Conservation (phyloP, 495 filamentous ascomycete genomes). For the Hyaloscypha finlandica region DNA sequence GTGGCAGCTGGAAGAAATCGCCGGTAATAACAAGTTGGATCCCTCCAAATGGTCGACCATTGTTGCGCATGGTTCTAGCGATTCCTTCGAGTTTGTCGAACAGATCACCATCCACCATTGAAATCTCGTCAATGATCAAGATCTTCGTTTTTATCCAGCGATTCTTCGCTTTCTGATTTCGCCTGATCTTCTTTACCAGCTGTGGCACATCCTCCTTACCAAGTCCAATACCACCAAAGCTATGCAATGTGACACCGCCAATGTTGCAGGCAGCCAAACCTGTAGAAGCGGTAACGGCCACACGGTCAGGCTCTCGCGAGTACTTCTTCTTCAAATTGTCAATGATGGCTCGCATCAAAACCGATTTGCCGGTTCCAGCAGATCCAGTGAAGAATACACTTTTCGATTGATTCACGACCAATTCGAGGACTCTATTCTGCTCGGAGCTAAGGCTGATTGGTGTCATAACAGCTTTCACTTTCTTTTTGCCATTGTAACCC, state of each 20-base stretch:
- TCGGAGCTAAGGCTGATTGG: slow-evolving; percentile 79
- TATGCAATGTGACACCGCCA: slow-evolving; percentile 92
- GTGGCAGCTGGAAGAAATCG: slow-evolving; percentile 96
- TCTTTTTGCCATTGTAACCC: slow-evolving; percentile 35
- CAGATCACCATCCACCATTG: slow-evolving; percentile 96
- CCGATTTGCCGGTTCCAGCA: slow-evolving; percentile 96
- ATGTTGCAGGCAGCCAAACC: slow-evolving; percentile 97
- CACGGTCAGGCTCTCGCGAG: slow-evolving; percentile 69
- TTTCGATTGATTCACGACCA: slow-evolving; percentile 72
- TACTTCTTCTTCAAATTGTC: slow-evolving; percentile 74
- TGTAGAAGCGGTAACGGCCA: slow-evolving; percentile 94
- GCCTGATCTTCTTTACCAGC: slow-evolving; percentile 88
- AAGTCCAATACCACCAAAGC: slow-evolving; percentile 92
- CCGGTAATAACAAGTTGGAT: slow-evolving; percentile 96
- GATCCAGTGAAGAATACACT: slow-evolving; percentile 99
- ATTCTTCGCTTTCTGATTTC: slow-evolving; percentile 81
- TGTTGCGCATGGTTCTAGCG: slow-evolving; percentile 77
- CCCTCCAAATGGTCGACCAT: slow-evolving; percentile 90
- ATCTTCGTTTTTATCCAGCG: slow-evolving; percentile 88
- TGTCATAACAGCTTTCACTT: slow-evolving; percentile 30
- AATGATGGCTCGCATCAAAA: slow-evolving; percentile 91
- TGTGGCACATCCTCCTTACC: slow-evolving; percentile 85
- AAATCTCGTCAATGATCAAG: slow-evolving; percentile 91
- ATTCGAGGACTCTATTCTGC: slow-evolving; percentile 76
- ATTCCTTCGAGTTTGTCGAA: slow-evolving; percentile 95